Evolutionary conservation across 768 basidiomycete species (phyloP), one percentile per base, ranked within the genome.

Genomic region (Termitomyces titanicus): DNA sequence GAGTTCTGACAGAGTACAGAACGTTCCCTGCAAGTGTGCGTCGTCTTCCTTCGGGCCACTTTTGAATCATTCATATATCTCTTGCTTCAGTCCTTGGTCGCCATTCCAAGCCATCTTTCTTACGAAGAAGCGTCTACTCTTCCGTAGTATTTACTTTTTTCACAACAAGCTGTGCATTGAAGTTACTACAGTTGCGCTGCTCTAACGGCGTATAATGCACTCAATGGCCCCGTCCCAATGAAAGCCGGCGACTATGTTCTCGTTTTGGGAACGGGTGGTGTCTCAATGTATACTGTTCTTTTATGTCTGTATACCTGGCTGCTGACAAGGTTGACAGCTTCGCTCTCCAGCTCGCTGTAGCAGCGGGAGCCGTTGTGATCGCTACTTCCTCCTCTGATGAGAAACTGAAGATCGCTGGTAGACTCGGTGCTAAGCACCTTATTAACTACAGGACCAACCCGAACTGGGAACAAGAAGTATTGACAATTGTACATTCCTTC

Each of bases 91-190:
- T 72, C 75, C 0, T 68, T 86, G 35, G 76, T 86, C 29, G 57
- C 63, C 35, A 71, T 85, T 56, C 82, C 88, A 0, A 66, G 76
- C 17, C 79, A 85, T 63, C 73, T 88, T 18, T 78, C 76, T 2
- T 85, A 80, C 59, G 80, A 83, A 56, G 82, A 89, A 63, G 87
- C 79, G 0, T 81, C 86, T 1, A 84, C 84, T 24, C 70, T 89
- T 5, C 82, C 85, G 73, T 85, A 61, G 27, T 24, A 17, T 5
- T 0, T 9, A 17, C 1, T 15, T 17, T 68, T 24, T 20, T 27
- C n/a, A 27, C 22, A 12, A 40, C 3, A 15, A 22, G 9, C 1
- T 34, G 24, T 12, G 0, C 8, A 18, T 39, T 38, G 3, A 59
- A 44, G 11, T 17, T 34, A 15, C 3, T 43, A 12, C 43, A 82